Base-by-base conservation (phyloP, 192 early-diverging fungal species). In the Powellomyces hirtus region DNA sequence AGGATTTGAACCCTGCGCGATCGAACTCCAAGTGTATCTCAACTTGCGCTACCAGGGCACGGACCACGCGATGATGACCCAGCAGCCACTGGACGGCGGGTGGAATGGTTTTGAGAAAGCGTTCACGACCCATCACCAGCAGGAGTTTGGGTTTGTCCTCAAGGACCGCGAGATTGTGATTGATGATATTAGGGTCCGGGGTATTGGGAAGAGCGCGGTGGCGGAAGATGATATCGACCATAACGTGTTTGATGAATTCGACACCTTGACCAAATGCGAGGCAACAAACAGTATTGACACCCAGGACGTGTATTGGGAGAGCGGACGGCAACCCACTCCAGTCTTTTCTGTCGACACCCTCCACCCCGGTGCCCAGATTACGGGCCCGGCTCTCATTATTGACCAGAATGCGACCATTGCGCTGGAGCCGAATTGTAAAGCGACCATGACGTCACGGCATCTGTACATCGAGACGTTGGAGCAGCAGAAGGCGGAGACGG, bases 71-170 rank as follows among this genome's bases (percentile, higher is more conserved):
- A 74, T 98, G 40, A 97, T 97, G 94, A 95, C 91, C 0, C 76
- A 88, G 11, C 82, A 94, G 74, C 85, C 91, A 0, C 71, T 59
- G 22, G 71, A 70, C 16, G 75, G 74, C 59, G 58, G 58, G 27
- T 91, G 88, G 89, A 83, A 90, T 71, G 35, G 30, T 33, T 93
- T 92, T 62, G 75, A 69, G 14, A 52, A 31, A 0, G 74, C 81
- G 0, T 98, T 97, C 78, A 80, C 86, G n/a, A 68, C 78, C 35
- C 77, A 88, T 64, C 92, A 99, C 75, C 74, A 85, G 60, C 88
- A 87, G n/a, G 97, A 99, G 72, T 99, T 97, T 85, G 95, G 97
- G 1, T 99, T 99, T 67, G 81, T 76, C n/a, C 80, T 97, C 1
- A 83, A 82, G 1, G 92, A 89, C 59, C 90, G 97, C 26, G 76